Base-by-base conservation (phyloP, 2,329 filamentous ascomycete genomes). In the Orbilia oligospora region DNA sequence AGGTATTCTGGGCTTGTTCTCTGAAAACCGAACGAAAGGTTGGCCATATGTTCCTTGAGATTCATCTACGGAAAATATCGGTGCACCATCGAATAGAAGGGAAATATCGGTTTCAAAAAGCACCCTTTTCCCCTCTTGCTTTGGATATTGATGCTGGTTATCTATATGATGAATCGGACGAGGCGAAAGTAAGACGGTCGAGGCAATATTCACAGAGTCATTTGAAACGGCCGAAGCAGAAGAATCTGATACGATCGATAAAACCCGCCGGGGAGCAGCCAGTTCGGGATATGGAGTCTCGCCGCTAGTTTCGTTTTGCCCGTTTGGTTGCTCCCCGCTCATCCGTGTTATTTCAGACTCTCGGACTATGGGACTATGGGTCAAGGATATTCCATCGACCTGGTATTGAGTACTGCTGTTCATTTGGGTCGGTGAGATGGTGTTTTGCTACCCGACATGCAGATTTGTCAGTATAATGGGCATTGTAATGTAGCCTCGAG, bases 11-110 rank as follows among this genome's bases (percentile, higher is more conserved):
- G 48, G 14, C 9, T 24, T 10, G 8, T 18, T 27, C 16, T 58
- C 44, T 2, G 22, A 24, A 16, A 71, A 77, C 48, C 63, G 24
- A 12, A 77, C 61, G 0, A 33, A 58, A 30, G 73, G 51, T 18
- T 67, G 46, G 1, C 73, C 73, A 16, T 77, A 77, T 49, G 46
- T 71, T 27, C 73, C 73, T 18, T 41, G 61, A 5, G 67, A 67
- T 14, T 77, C 66, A 16, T 71, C 73, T 22, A 77, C 24, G 14
- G 38, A 71, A 24, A 77, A 77, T n/a, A 67, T 63, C 6, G 73
- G 73, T 9, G 73, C 58, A 6, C 73, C 73, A 20, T 77, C 73
- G 14, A 77, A 77, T 10, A 71, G 18, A 6, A 44, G 61, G 10
- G 30, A 49, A 9, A 67, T 30, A 27, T 71, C 67, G 0, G 38